A percentile compares a stretch with the other conserved stretches of the same genome.
Conservation (phyloP, 2,329 filamentous ascomycete species). For the Penicillium sp. region DNA sequence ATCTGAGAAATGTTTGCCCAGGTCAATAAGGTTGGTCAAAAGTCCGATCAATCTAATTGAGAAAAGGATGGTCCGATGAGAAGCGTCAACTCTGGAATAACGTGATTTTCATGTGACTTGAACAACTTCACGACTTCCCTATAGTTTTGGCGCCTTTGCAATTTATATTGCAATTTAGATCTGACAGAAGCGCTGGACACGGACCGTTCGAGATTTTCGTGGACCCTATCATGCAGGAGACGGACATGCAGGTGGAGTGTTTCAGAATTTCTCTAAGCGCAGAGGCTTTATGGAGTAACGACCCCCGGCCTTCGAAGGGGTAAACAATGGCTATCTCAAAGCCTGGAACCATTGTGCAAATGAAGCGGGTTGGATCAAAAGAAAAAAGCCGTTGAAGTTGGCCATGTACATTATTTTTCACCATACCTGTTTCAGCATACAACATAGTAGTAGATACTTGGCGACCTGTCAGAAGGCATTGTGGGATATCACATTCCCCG, state of each 20-base stretch:
- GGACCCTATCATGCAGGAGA: background rate
- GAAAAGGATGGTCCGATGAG: background rate
- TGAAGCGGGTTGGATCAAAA: background rate
- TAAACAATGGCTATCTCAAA: background rate
- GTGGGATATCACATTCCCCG: background rate
- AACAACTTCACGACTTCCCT: background rate
- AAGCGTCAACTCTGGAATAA: background rate
- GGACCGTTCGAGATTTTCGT: background rate
- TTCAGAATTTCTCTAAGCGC: constrained; percentile 22
- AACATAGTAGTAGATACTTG: background rate
- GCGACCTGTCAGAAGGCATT: background rate
- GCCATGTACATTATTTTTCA: background rate
- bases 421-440: background rate
- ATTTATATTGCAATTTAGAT: background rate
- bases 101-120: background rate
- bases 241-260: constrained; percentile 12
- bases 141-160: background rate
- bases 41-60: background rate
- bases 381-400: background rate
- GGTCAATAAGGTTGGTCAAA: background rate
- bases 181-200: background rate
- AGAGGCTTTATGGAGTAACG: background rate
- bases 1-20: background rate
- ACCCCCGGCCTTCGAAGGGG: background rate
- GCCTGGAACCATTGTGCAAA: background rate